A percentile compares a stretch with the other conserved stretches of the same genome.
Conservation (phyloP, 2,329 filamentous ascomycete genomes). For the Apiospora sp. region DNA sequence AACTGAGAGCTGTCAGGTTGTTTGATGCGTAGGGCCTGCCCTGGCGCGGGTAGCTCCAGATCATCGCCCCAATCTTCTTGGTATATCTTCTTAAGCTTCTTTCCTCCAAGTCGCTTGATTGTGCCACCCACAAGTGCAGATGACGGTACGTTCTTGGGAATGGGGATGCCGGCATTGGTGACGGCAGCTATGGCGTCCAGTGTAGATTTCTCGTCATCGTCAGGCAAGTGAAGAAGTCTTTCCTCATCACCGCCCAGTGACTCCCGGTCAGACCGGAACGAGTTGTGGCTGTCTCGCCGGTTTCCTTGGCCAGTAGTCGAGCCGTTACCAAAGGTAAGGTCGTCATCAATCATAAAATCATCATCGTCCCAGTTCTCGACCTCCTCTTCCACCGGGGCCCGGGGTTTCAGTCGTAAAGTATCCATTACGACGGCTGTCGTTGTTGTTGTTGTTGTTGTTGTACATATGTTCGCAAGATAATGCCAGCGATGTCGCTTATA, state of each 20-base stretch:
- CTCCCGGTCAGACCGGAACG: slow-evolving; percentile 83
- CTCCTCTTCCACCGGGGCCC: slow-evolving; percentile 63
- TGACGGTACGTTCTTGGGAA: slow-evolving; percentile 84
- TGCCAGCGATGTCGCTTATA: not conserved
- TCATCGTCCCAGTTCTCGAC: slow-evolving; percentile 85
- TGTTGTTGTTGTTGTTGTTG: not conserved
- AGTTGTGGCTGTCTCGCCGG: slow-evolving; percentile 81
- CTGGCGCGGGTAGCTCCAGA: slow-evolving; percentile 70
- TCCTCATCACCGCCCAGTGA: slow-evolving; percentile 83
- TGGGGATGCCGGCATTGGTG: slow-evolving; percentile 87
- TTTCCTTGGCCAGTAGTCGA: slow-evolving; percentile 56
- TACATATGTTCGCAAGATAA: slow-evolving; percentile 15
- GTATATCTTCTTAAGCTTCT: slow-evolving; percentile 75
- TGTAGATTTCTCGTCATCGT: slow-evolving; percentile 84
- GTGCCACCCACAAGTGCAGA: slow-evolving; percentile 92
- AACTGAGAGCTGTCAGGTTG: slow-evolving; percentile 66
- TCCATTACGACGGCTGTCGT: slow-evolving; percentile 53
- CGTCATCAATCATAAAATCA: slow-evolving; percentile 75
- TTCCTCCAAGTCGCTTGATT: slow-evolving; percentile 86
- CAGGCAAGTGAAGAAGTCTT: slow-evolving; percentile 84
- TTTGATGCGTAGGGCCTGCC: slow-evolving; percentile 71
- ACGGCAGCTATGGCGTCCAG: slow-evolving; percentile 87
- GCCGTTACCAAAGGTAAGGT: slow-evolving; percentile 66
- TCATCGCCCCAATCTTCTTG: slow-evolving; percentile 86
- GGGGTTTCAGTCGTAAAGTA: slow-evolving; percentile 59